phyloP scores from a whole-genome alignment of 352 stramenopile species.

The Pythium apleroticum region DNA sequence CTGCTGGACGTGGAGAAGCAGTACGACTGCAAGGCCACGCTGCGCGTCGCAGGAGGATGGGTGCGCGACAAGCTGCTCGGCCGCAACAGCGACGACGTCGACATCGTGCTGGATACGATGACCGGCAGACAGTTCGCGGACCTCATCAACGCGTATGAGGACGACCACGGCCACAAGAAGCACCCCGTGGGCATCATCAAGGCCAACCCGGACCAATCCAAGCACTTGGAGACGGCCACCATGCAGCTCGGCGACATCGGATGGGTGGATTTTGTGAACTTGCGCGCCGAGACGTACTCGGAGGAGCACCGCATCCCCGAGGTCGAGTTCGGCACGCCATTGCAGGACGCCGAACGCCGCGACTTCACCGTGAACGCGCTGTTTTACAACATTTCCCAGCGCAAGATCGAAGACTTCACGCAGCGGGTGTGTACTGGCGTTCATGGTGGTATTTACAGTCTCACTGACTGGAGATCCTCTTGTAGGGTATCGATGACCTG shows the following conservation, averaged over 20 bases:
- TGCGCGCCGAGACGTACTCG: slow-evolving; percentile 95
- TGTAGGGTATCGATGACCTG: slow-evolving; percentile 91
- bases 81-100: slow-evolving; percentile 92
- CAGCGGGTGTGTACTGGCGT: slow-evolving; percentile 18
- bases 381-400: slow-evolving; percentile 98
- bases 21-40: slow-evolving; percentile 55
- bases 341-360: slow-evolving; percentile 86
- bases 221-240: slow-evolving; percentile 98
- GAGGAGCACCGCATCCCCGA: slow-evolving; percentile 70
- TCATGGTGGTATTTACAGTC: neutral
- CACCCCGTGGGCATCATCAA: slow-evolving; percentile 73
- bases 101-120: slow-evolving; percentile 97
- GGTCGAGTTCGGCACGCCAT: slow-evolving; percentile 76
- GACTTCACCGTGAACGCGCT: slow-evolving; percentile 99
- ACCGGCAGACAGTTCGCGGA: slow-evolving; percentile 93
- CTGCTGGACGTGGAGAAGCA: slow-evolving; percentile 61
- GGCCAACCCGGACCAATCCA: slow-evolving; percentile 93
- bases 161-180: slow-evolving; percentile 44
- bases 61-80: slow-evolving; percentile 97
- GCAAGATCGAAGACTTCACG: slow-evolving; percentile 96
- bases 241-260: slow-evolving; percentile 92
- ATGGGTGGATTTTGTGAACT: slow-evolving; percentile 98
- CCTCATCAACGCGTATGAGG: slow-evolving; percentile 67
- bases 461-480: neutral
- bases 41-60: slow-evolving; percentile 98